phyloP scores from a whole-genome alignment of 2,329 filamentous ascomycete genomes.

The Ophiocordyceps camponoti-floridani region DNA sequence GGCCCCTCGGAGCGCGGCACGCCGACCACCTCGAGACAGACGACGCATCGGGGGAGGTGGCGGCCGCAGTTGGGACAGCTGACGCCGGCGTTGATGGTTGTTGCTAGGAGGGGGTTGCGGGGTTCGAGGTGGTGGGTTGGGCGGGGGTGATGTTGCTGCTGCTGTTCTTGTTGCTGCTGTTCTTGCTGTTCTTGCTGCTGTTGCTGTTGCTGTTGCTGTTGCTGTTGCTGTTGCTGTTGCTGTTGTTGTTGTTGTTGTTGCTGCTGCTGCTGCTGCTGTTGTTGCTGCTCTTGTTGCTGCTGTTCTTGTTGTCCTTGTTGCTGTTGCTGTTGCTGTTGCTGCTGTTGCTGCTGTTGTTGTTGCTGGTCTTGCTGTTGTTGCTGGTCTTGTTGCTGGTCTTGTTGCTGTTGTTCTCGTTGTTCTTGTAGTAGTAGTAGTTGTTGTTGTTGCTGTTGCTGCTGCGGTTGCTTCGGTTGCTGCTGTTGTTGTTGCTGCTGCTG shows the following conservation, averaged over 20 bases:
- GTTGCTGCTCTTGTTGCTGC: too few species aligned
- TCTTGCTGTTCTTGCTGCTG: neutral
- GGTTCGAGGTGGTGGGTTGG: slow-evolving; percentile 9
- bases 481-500: too few species aligned
- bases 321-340: neutral
- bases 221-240: neutral
- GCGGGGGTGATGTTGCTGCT: neutral
- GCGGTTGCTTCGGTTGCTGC: neutral
- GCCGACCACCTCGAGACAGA: slow-evolving; percentile 49
- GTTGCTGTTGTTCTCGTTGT: neutral
- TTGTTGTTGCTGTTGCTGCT: neutral
- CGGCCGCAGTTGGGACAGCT: slow-evolving; percentile 50
- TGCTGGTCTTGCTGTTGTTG: neutral
- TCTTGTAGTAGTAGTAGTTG: too few species aligned
- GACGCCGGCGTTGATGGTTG: slow-evolving; percentile 40
- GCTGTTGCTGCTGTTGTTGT: neutral
- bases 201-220: neutral
- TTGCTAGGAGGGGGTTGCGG: slow-evolving; percentile 38
- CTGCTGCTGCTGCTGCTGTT: neutral
- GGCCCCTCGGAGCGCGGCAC: slow-evolving; percentile 42
- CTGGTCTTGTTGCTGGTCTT: neutral
- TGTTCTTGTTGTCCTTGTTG: too few species aligned
- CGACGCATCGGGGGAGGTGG: slow-evolving; percentile 47
- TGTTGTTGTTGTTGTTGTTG: neutral
- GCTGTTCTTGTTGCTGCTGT: neutral